phyloP scores from a whole-genome alignment of 257 asterid species.

The Sherardia arvensis region DNA sequence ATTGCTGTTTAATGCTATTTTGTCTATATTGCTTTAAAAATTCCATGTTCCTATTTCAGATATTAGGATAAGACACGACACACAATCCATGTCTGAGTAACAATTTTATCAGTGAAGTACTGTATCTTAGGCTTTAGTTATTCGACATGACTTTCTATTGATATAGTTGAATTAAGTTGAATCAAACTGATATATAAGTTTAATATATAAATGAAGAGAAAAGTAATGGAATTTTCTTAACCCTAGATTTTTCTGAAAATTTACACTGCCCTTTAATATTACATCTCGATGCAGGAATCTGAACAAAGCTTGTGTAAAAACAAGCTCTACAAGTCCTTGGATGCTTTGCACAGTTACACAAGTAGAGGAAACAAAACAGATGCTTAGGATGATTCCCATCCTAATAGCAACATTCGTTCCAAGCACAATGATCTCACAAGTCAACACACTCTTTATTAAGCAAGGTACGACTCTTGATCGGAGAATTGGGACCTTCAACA shows the following conservation, averaged over 20 bases:
- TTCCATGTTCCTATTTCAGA: too few species aligned
- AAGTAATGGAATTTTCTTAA: too few species aligned
- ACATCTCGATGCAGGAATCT: slow-evolving; percentile 43
- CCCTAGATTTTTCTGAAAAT: background rate
- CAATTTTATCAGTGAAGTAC: too few species aligned
- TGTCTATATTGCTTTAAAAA: too few species aligned
- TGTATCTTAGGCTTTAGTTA: too few species aligned
- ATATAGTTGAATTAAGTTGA: too few species aligned
- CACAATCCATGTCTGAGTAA: too few species aligned
- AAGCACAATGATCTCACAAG: slow-evolving; percentile 67
- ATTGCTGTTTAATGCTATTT: too few species aligned
- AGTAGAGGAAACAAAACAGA: slow-evolving; percentile 83
- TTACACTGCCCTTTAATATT: background rate
- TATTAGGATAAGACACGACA: too few species aligned
- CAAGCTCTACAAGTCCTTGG: slow-evolving; percentile 54
- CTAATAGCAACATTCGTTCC: slow-evolving; percentile 54
- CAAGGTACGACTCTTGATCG: slow-evolving; percentile 71
- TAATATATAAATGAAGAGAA: too few species aligned
- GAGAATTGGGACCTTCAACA: slow-evolving; percentile 36
- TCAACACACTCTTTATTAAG: slow-evolving; percentile 56
- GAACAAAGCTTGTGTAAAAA: slow-evolving; percentile 62
- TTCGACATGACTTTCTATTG: too few species aligned
- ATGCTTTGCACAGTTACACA: slow-evolving; percentile 63
- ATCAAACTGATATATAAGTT: too few species aligned
- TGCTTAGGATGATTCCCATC: slow-evolving; percentile 71